Base-by-base conservation (phyloP, 768 basidiomycete genomes). In the Thelephora ganbajun region DNA sequence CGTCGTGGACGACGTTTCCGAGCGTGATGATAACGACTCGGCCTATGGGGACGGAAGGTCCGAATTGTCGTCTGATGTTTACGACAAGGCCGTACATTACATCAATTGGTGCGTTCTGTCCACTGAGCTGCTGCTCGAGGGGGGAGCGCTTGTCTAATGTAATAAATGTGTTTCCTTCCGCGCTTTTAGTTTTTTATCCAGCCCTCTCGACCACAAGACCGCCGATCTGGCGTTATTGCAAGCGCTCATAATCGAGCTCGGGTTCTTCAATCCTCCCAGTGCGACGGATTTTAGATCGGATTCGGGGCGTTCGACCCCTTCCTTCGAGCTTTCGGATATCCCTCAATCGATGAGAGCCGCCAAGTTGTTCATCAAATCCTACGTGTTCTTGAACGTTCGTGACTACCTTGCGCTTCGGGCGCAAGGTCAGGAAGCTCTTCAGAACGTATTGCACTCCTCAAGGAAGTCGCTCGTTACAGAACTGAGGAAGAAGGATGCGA, bases 241-340 rank as follows among this genome's bases (percentile, higher is more conserved):
- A 49, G 77, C 83, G 0, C 72, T 88, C 50, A 77, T 85, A 53
- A 68, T 87, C 51, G 86, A 88, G 63, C 69, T 88, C n/a, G 84
- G 84, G n/a, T 65, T 66, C 36, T 57, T 49, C 47, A 7, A 13
- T 43, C 37, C 11, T 33, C 34, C 6, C 52, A 34, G 18, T 9
- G 22, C 9, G 22, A 18, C 39, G 39, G 39, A 14, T 2, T 18
- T 7, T 18, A 34, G 43, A 39, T 7, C 52, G 37, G 36, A 35
- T 13, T 26, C 37, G 14, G 16, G 5, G 20, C 39, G 33, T 42
- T 50, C 39, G 48, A 48, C 43, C 20, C 47, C 55, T 73, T 46
- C 61, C 51, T 56, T 66, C 66, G 13, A 68, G 64, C 26, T 63
- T 68, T 51, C 56, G 18, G 61, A 67, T 20, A 65, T 84, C 2